Conservation (phyloP, 176 grass and related monocot species). For the Calamus simplicifolius region DNA sequence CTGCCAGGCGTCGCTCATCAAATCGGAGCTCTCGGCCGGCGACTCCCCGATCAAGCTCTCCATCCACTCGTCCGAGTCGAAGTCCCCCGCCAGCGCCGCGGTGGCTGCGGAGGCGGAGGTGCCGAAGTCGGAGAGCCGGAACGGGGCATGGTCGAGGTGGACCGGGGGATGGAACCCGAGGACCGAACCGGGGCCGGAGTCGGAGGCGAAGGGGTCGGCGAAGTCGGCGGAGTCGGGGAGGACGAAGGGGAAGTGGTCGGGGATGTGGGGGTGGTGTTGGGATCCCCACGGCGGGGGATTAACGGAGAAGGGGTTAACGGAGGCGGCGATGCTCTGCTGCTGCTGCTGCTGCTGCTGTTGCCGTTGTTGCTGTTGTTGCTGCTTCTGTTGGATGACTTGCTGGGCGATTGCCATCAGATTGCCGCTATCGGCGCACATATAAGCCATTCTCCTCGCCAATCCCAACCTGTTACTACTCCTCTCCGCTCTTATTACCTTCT, state of each 20-base stretch:
- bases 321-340: slow-evolving; percentile 8
- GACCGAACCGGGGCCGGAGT: background rate
- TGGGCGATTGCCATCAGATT: slow-evolving; percentile 99
- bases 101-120: slow-evolving; percentile 27
- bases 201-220: slow-evolving; percentile 8
- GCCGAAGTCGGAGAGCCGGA: slow-evolving; percentile 28
- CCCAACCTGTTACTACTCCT: background rate
- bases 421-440: slow-evolving; percentile 97
- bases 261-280: slow-evolving; percentile 20
- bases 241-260: slow-evolving; percentile 37
- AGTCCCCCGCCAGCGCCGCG: slow-evolving; percentile 37
- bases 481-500: background rate
- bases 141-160: slow-evolving; percentile 9
- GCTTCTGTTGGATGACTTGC: slow-evolving; percentile 94
- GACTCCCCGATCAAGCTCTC: slow-evolving; percentile 84
- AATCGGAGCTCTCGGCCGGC: slow-evolving; percentile 6
- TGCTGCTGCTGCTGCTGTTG: slow-evolving; percentile 38
- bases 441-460: slow-evolving; percentile 48
- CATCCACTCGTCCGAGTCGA: slow-evolving; percentile 97
- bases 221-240: slow-evolving; percentile 3
- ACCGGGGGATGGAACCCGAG: too few relatives aligned
- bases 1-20: slow-evolving; percentile 12
- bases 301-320: background rate
- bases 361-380: slow-evolving; percentile 67
- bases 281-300: slow-evolving; percentile 9